These are phyloP conservation scores for Ophiostoma himal-ulmi DNA, from an alignment of 2,329 filamentous ascomycete genomes.

Conservation along the genomic window DNA sequence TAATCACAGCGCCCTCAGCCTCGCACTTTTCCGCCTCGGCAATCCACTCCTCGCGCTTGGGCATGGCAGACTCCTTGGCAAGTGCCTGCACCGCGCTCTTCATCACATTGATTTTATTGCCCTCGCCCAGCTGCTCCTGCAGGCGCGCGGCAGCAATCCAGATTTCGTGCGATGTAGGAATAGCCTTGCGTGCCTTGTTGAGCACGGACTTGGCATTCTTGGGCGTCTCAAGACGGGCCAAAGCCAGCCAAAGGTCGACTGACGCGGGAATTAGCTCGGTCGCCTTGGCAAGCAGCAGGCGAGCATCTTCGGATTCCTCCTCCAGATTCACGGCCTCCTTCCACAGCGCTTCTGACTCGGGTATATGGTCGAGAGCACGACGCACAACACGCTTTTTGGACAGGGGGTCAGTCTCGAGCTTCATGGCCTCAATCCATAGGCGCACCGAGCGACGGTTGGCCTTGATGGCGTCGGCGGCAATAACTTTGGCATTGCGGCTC, in stretches of 20 bases:
- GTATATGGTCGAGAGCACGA: conserved; percentile 85
- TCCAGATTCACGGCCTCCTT: conserved; percentile 95
- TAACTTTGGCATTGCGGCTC: conserved; percentile 87
- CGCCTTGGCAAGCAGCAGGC: conserved; percentile 83
- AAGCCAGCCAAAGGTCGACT: conserved; percentile 88
- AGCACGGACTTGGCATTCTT: conserved; percentile 92
- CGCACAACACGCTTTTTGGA: conserved; percentile 91
- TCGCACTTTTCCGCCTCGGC: conserved; percentile 91
- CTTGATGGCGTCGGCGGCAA: conserved; percentile 88
- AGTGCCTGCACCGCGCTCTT: conserved; percentile 85
- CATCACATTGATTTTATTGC: conserved; percentile 82
- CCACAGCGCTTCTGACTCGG: conserved; percentile 94
- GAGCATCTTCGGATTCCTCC: conserved; percentile 81
- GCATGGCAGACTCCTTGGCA: conserved; percentile 88
- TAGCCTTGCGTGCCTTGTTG: conserved; percentile 88
- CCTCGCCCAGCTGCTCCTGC: conserved; percentile 77
- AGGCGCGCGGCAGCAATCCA: conserved; percentile 93
- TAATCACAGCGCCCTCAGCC: conserved; percentile 78
- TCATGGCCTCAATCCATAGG: conserved; percentile 94
- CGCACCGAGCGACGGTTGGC: conserved; percentile 82
- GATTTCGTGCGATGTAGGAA: conserved; percentile 88
- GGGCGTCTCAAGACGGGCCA: conserved; percentile 81
- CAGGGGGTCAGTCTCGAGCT: conserved; percentile 72
- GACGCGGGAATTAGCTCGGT: conserved; percentile 92
- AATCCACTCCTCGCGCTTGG: conserved; percentile 96